These are phyloP conservation scores for Penicillium nordicum DNA, from an alignment of 2,329 filamentous ascomycete genomes.

Conservation along the genomic window DNA sequence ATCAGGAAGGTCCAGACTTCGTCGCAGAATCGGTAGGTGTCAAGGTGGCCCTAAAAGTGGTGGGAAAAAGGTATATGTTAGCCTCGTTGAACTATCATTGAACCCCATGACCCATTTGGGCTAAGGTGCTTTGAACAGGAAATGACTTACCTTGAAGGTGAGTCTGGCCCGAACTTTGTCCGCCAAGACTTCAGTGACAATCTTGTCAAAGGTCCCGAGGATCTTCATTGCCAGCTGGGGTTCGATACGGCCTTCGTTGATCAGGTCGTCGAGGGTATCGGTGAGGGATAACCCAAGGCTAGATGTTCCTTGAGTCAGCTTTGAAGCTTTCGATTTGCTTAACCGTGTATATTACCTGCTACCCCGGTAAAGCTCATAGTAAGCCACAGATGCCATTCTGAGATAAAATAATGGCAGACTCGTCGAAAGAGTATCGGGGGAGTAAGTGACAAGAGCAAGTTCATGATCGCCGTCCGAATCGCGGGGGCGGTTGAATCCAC, in stretches of 20 bases:
- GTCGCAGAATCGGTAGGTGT: conserved; percentile 98
- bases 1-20: conserved; percentile 99
- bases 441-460: conserved; percentile 16
- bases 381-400: conserved; percentile 53
- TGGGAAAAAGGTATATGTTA: conserved; percentile 13
- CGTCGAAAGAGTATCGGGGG: conserved; percentile 7
- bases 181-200: conserved; percentile 84
- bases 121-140: not conserved
- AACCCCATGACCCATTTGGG: not conserved
- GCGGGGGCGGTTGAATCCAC: not conserved
- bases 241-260: conserved; percentile 91
- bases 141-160: conserved; percentile 77
- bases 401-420: not conserved
- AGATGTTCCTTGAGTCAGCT: conserved; percentile 23
- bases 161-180: conserved; percentile 89
- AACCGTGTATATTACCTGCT: conserved; percentile 69
- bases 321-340: not conserved
- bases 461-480: conserved; percentile 5
- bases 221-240: conserved; percentile 99
- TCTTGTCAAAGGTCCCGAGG: conserved; percentile 88
- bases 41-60: conserved; percentile 73
- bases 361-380: conserved; percentile 96
- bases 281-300: conserved; percentile 92
- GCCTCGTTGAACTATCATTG: not conserved
- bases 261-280: conserved; percentile 94